A percentile compares a stretch with the other conserved stretches of the same genome.
Evolutionary conservation across 2,329 filamentous ascomycete genomes (phyloP).

Genomic region (Colletotrichum caudatum): DNA sequence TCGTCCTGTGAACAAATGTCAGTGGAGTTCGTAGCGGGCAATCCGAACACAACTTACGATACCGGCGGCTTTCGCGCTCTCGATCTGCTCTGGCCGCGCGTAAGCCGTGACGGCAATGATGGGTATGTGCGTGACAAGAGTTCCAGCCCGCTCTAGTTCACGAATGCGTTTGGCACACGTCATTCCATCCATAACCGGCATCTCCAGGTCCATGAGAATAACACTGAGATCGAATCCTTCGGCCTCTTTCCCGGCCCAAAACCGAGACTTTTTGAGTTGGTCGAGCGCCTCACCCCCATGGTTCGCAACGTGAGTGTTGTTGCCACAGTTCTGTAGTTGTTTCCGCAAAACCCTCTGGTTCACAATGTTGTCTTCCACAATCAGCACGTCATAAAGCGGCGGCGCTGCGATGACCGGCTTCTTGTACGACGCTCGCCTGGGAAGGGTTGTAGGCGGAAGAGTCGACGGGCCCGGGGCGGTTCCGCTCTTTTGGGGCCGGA

Average conservation of each 20-base stretch:
- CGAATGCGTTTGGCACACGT: conserved; percentile 78
- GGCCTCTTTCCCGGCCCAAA: conserved; percentile 63
- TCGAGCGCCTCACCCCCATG: conserved; percentile 74
- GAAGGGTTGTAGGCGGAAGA: conserved; percentile 21
- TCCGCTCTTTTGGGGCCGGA: conserved; percentile 45
- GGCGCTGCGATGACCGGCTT: neutral
- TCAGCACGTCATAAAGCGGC: conserved; percentile 64
- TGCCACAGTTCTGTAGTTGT: conserved; percentile 71
- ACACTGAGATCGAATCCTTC: conserved; percentile 70
- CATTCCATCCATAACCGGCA: conserved; percentile 87
- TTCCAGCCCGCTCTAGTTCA: conserved; percentile 72
- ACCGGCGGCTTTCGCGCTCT: conserved; percentile 76
- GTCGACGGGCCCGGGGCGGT: conserved; percentile 20
- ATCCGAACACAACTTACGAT: conserved; percentile 67
- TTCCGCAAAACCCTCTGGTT: conserved; percentile 74
- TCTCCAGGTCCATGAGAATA: conserved; percentile 85
- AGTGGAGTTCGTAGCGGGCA: neutral
- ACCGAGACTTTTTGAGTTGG: conserved; percentile 65
- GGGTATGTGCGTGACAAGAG: conserved; percentile 74
- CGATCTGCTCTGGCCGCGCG: conserved; percentile 79
- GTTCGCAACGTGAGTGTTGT: conserved; percentile 72
- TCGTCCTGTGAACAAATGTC: conserved; percentile 64
- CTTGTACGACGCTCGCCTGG: conserved; percentile 25
- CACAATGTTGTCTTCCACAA: conserved; percentile 76
- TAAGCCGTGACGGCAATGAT: conserved; percentile 89